These are phyloP conservation scores for Saitozyma sp. DNA, from an alignment of 768 basidiomycete species.

Conservation along the genomic window DNA sequence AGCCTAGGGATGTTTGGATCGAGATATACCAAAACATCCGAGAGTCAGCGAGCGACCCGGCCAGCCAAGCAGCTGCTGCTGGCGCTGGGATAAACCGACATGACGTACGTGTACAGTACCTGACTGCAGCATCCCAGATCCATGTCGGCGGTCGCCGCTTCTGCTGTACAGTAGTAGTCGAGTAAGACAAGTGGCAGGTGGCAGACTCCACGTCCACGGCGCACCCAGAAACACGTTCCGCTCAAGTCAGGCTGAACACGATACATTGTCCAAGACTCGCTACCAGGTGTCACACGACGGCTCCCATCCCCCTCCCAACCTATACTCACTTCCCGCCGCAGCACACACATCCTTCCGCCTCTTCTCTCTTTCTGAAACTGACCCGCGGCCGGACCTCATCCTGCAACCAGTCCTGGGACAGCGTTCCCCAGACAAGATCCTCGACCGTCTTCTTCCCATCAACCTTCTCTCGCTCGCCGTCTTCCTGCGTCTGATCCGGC, in stretches of 20 bases:
- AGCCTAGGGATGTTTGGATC: too few relatives aligned
- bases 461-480: neutral
- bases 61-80: too few relatives aligned
- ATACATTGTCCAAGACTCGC: neutral
- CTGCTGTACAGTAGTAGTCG: too few relatives aligned
- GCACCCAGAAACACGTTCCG: too few relatives aligned
- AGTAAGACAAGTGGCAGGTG: slow-evolving; percentile 1
- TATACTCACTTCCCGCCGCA: slow-evolving; percentile 9
- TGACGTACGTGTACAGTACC: too few relatives aligned
- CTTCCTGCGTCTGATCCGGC: neutral
- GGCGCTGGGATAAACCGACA: too few relatives aligned
- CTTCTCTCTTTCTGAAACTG: slow-evolving; percentile 1
- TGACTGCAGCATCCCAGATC: too few relatives aligned
- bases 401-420: neutral
- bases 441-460: neutral
- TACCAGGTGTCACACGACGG: neutral
- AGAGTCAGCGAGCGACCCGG: too few relatives aligned
- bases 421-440: slow-evolving; percentile 2
- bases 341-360: slow-evolving; percentile 13
- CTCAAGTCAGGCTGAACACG: too few relatives aligned
- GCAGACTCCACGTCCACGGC: neutral
- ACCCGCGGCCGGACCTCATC: neutral
- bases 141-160: too few relatives aligned
- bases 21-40: too few relatives aligned
- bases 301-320: neutral